phyloP scores from a whole-genome alignment of 1,284 basidiomycete genomes.

The Paramarasmius palmivorus region DNA sequence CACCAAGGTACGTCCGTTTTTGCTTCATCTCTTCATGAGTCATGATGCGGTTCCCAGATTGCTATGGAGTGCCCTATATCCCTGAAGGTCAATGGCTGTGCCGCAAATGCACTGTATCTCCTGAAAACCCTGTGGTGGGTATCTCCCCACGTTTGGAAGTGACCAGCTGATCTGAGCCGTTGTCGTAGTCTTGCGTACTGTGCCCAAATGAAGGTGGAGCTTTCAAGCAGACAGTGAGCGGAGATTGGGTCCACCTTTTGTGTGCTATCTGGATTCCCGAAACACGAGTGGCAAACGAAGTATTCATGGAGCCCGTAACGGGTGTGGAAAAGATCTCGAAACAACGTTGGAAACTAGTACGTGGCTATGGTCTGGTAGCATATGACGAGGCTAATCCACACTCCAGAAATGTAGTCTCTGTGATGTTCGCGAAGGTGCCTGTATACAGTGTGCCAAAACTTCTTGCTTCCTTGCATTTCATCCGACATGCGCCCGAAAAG shows the following conservation, averaged over 20 bases:
- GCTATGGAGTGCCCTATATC: slow-evolving; percentile 99
- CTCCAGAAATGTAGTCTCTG: slow-evolving; percentile 89
- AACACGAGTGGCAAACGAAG: slow-evolving; percentile 90
- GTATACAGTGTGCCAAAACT: slow-evolving; percentile 94
- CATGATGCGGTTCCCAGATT: slow-evolving; percentile 59
- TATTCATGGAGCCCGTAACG: slow-evolving; percentile 98
- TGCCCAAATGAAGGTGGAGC: slow-evolving; percentile 98
- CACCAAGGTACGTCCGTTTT: slow-evolving; percentile 77
- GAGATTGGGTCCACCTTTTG: slow-evolving; percentile 95
- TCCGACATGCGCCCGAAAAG: slow-evolving; percentile 89
- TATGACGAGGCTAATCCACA: not conserved
- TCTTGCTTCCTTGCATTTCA: slow-evolving; percentile 96
- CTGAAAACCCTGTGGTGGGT: slow-evolving; percentile 91
- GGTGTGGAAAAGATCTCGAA: slow-evolving; percentile 89
- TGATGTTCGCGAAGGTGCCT: slow-evolving; percentile 82
- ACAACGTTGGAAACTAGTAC: slow-evolving; percentile 90
- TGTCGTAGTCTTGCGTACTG: slow-evolving; percentile 78
- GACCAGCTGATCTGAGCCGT: slow-evolving; percentile 2
- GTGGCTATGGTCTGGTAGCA: slow-evolving; percentile 27
- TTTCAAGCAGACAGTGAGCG: slow-evolving; percentile 95
- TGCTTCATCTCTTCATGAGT: not conserved
- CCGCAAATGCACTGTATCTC: slow-evolving; percentile 97
- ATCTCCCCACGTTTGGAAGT: not conserved
- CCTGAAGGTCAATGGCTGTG: slow-evolving; percentile 99
- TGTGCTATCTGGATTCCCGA: slow-evolving; percentile 99